Base-by-base conservation (phyloP, 2,329 filamentous ascomycete species). In the Huntiella decipiens region DNA sequence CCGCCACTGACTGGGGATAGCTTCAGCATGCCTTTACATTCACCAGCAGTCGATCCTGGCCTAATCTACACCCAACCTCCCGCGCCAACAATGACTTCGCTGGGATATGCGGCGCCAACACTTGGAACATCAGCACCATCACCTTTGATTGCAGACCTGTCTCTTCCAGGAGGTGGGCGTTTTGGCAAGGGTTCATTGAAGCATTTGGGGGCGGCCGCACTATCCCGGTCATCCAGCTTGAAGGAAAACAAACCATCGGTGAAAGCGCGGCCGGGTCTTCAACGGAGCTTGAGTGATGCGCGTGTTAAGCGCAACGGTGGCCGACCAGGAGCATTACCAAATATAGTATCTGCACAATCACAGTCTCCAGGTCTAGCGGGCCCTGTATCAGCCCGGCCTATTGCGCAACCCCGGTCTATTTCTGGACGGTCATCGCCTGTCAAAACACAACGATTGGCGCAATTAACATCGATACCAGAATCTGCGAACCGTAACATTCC, bases 391-490 rank as follows among this genome's bases (percentile, higher is more conserved):
- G 36, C 42, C n/a, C 22, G 51, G 16, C 51, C 51, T 6, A 39
- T 22, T 56, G 54, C 42, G 62, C 65, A 37, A 59, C 65, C 8
- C 53, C 54, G 47, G 53, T 52, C 54, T 3, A 28, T 17, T 8
- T 64, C 62, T 12, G 46, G 70, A 11, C 63, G 71, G 44, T 57
- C 60, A 45, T 74, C 71, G 3, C 71, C 72, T 1, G 55, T 68
- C n/a, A 75, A 73, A 53, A 57, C 53, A 31, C 59, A 60, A 34
- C 66, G 71, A 48, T 62, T 65, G 39, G 66, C 69, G 10, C 56
- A 73, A 5, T 64, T 69, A 2, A 66, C 64, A 1, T 74, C 74
- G 1, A 78, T 79, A 28, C 73, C 73, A 0, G 75, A 79, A 54
- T 58, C 64, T 8, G 56, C 61, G 2, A 60, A 34, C 10, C 6